Base-by-base conservation (phyloP, 2,329 filamentous ascomycete species). In the Diaporthe vexans region DNA sequence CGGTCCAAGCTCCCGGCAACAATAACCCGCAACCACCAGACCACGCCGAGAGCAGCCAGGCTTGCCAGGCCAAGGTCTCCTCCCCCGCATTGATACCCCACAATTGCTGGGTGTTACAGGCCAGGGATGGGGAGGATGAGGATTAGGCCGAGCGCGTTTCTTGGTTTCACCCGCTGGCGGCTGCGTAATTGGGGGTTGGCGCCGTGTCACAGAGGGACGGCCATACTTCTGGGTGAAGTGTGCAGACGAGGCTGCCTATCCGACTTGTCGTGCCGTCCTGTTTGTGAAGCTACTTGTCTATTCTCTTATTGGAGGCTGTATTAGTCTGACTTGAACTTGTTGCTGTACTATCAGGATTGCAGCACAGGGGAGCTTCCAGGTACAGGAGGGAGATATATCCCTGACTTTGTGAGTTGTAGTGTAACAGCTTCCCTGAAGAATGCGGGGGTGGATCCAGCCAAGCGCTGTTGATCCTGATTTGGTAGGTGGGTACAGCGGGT, bases 391-490 rank as follows among this genome's bases (percentile, higher is more conserved):
- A 43, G 40, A 43, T 43, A 19, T 19, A 43, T 43, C 46, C 19
- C 46, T 48, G 19, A 19, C 46, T 8, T 21, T 26, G 21, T 26
- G n/a, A 52, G 48, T 40, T 26, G 63, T 24, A 40, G 19, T 21
- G 46, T 48, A 21, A 48, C 63, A 54, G 63, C 63, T 29, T 54
- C 63, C 21, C 33, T 48, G 33, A 40, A 72, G 40, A 74, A 74
- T 72, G 73, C 73, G 73, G 73, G 73, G 73, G 73, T 68, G 73
- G 73, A n/a, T 29, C 73, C 37, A 37, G 46, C 46, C 48, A 59
- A 68, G 51, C 4, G 17, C 37, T 6, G 29, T 19, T 19, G 46
- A 40, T 57, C 61, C 52, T 43, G 13, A 48, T 72, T 59, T 52
- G 33, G 70, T 51, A 69, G 58, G 57, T 69, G 61, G 65, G 52